phyloP scores from a whole-genome alignment of 352 stramenopile species.

The Phytophthora tubulina region DNA sequence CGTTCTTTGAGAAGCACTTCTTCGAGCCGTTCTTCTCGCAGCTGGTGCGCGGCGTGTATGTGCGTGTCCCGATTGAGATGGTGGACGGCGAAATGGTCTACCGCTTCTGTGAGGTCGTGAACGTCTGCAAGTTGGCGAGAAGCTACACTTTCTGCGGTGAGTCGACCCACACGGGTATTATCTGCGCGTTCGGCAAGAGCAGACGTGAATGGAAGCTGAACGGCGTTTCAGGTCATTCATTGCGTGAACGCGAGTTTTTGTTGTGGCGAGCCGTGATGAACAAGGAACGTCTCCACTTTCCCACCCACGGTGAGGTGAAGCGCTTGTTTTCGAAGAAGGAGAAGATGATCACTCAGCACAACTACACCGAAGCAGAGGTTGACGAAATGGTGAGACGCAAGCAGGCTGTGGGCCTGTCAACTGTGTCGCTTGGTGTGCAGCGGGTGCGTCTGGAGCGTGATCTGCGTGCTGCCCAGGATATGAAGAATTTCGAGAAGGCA shows the following conservation, averaged over 20 bases:
- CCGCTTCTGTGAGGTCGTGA: slow-evolving; percentile 84
- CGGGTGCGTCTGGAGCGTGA: slow-evolving; percentile 85
- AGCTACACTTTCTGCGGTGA: slow-evolving; percentile 83
- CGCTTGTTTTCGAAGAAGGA: slow-evolving; percentile 69
- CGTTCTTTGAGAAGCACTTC: slow-evolving; percentile 89
- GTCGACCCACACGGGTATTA: slow-evolving; percentile 70
- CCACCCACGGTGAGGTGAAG: slow-evolving; percentile 78
- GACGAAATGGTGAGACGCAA: slow-evolving; percentile 85
- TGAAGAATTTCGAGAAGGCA: slow-evolving; percentile 91
- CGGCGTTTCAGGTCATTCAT: slow-evolving; percentile 75
- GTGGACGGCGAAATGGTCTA: slow-evolving; percentile 87
- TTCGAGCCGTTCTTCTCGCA: slow-evolving; percentile 89
- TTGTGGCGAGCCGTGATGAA: slow-evolving; percentile 84
- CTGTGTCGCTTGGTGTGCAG: slow-evolving; percentile 79
- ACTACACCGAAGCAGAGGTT: slow-evolving; percentile 84
- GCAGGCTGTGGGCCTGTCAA: slow-evolving; percentile 65
- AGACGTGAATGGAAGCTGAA: slow-evolving; percentile 79
- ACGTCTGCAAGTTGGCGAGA: slow-evolving; percentile 63
- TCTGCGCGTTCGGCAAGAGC: slow-evolving; percentile 86
- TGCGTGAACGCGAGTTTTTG: slow-evolving; percentile 83
- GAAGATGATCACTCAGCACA: slow-evolving; percentile 75
- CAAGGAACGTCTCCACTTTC: slow-evolving; percentile 79
- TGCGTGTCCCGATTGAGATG: slow-evolving; percentile 73
- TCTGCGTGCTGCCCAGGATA: slow-evolving; percentile 78
- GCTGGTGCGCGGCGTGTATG: slow-evolving; percentile 80